Base-by-base conservation (phyloP, 306 rosid genomes). In the Delonix regia region DNA sequence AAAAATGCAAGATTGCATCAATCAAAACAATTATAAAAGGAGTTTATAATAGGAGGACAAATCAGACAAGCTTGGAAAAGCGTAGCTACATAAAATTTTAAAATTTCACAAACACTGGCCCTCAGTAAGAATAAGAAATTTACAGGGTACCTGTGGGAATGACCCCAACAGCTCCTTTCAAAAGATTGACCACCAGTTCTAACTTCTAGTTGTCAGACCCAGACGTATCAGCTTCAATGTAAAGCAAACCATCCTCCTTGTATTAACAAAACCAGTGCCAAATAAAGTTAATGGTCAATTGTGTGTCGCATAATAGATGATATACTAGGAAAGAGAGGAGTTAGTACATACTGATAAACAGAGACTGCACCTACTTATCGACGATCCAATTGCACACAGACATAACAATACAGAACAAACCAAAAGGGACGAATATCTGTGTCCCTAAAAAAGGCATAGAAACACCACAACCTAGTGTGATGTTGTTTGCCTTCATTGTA, bases 141-240 rank as follows among this genome's bases (percentile, higher is more conserved):
- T 81, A 94, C 99, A 89, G 56, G 19, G 97, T 92, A 78, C 92
- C 99, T 3, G 99, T 94, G 57, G 99, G 99, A 73, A 94, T 91
- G 71, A 89, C 93, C 24, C 99, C 97, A 73, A 94, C 99, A 27
- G 97, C 99, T 21, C 99, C 99, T 69, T 87, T 90, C 77, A 94
- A 85, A 41, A 92, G 86, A 72, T 89, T 74, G 7, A 87, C 80
- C 45, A 89, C 71, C 0, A 92, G 88, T 52, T 92, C 97, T 90
- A 94, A 82, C 88, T 88, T 94, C 99, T 97, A 92, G 74, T 79
- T 73, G 36, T 94, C 97, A 19, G 81, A 88, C 49, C 89, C 97
- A 14, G 87, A 89, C 42, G 92, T 76, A 71, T 94, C 95, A 68
- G 87, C 99, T 76, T 89, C 90, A 64, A 89, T 83, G 83, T 87